phyloP scores from a whole-genome alignment of 1,139 yeast genomes.

The Scheffersomyces quercinus region DNA sequence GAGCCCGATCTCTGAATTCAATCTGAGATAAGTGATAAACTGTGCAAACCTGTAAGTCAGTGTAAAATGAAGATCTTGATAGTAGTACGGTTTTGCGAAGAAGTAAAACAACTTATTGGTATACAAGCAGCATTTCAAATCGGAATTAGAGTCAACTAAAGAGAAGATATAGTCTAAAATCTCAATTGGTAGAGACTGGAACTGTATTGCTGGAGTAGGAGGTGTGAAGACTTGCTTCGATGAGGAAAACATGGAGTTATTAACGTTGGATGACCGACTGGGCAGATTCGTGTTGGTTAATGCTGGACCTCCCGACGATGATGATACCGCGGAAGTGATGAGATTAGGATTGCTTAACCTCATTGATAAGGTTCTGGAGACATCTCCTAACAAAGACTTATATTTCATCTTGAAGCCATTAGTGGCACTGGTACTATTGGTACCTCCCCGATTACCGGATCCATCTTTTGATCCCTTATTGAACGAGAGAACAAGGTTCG shows the following conservation, averaged over 20 bases:
- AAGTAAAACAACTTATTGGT: conserved; percentile 52
- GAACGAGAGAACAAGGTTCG: conserved; percentile 13
- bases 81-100: conserved; percentile 56
- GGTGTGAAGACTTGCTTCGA: conserved; percentile 1
- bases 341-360: conserved; percentile 21
- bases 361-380: conserved; percentile 27
- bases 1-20: conserved; percentile 54
- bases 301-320: not conserved
- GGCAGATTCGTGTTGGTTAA: conserved; percentile 1
- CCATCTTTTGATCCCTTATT: conserved; percentile 2
- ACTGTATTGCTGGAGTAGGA: conserved; percentile 12
- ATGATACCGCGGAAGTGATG: conserved; percentile 1
- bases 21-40: conserved; percentile 63
- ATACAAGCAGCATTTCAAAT: conserved; percentile 43
- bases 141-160: conserved; percentile 26
- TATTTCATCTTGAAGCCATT: conserved; percentile 42
- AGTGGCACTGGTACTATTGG: conserved; percentile 6
- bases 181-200: conserved; percentile 35
- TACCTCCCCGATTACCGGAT: conserved; percentile 1
- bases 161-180: conserved; percentile 34
- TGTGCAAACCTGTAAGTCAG: conserved; percentile 80
- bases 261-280: conserved; percentile 1
- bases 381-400: conserved; percentile 43
- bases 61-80: conserved; percentile 53
- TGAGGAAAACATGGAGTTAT: not conserved